Evolutionary conservation across 139 green algal species (phyloP).

Genomic region (Asterochloris erici): DNA sequence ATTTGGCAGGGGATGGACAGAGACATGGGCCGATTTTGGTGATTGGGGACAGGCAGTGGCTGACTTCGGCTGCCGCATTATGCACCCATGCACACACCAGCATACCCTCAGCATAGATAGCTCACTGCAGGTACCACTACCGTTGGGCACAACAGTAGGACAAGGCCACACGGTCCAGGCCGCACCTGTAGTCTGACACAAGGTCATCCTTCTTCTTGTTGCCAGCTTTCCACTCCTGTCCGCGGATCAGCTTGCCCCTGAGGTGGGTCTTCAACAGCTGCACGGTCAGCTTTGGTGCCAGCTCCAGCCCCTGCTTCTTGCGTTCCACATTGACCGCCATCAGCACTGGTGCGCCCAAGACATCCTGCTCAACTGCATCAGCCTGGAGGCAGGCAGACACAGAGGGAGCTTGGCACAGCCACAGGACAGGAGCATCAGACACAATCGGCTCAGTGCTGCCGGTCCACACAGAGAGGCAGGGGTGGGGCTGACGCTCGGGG

Average conservation of each 20-base stretch:
- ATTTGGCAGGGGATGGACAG: too few species aligned
- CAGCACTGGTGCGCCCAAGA: slow-evolving; percentile 29
- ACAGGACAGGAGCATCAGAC: too few species aligned
- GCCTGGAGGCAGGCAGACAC: too few species aligned
- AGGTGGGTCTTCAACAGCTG: slow-evolving; percentile 39
- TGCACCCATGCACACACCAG: neutral
- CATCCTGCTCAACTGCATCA: neutral
- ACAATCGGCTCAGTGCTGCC: too few species aligned
- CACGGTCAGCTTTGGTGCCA: slow-evolving; percentile 51
- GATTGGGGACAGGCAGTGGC: too few species aligned
- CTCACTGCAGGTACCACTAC: neutral
- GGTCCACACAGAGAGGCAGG: too few species aligned
- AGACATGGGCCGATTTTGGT: too few species aligned
- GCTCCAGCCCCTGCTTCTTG: slow-evolving; percentile 15
- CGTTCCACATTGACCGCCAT: slow-evolving; percentile 45
- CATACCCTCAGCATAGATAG: neutral
- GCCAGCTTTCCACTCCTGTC: slow-evolving; percentile 32
- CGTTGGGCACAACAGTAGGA: neutral
- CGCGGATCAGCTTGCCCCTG: slow-evolving; percentile 29
- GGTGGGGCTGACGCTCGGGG: too few species aligned
- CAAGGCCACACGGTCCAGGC: neutral
- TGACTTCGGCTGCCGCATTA: too few species aligned
- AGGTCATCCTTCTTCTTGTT: slow-evolving; percentile 51
- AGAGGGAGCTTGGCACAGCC: too few species aligned
- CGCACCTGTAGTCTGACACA: slow-evolving; percentile 49